phyloP scores from a whole-genome alignment of 1,284 basidiomycete species.

The Neolentinus lepideus region DNA sequence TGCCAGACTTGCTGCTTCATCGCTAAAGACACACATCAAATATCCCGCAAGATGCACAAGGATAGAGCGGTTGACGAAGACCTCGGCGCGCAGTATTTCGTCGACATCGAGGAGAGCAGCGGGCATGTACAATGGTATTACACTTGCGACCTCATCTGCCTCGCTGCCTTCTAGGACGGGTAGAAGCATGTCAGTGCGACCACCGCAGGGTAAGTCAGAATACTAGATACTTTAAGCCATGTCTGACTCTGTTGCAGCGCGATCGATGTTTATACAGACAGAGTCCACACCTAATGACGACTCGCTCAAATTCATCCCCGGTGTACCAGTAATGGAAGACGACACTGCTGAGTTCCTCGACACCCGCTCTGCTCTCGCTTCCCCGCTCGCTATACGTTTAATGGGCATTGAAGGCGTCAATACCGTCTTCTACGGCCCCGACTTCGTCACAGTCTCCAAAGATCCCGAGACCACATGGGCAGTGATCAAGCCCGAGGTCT shows the following conservation, averaged over 20 bases:
- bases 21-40: not conserved
- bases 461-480: constrained; percentile 83
- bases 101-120: constrained; percentile 13
- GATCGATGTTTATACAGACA: constrained; percentile 96
- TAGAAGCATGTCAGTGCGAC: constrained; percentile 8
- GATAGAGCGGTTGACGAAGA: not conserved
- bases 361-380: constrained; percentile 73
- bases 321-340: constrained; percentile 79
- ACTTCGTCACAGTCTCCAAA: constrained; percentile 97
- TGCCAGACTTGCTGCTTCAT: not conserved
- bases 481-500: constrained; percentile 96
- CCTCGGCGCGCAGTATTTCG: constrained; percentile 12
- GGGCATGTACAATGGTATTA: constrained; percentile 24
- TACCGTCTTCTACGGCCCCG: constrained; percentile 91
- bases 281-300: constrained; percentile 97
- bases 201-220: constrained; percentile 10
- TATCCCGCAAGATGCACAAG: not conserved
- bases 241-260: constrained; percentile 35
- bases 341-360: constrained; percentile 95
- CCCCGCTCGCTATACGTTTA: constrained; percentile 88
- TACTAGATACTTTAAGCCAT: not conserved
- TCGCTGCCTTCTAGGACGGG: constrained; percentile 16
- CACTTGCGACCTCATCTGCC: constrained; percentile 28
- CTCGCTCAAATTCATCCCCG: constrained; percentile 97
- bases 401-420: constrained; percentile 92